Evolutionary conservation across 768 basidiomycete genomes (phyloP).

Genomic region (Russula olivacea): DNA sequence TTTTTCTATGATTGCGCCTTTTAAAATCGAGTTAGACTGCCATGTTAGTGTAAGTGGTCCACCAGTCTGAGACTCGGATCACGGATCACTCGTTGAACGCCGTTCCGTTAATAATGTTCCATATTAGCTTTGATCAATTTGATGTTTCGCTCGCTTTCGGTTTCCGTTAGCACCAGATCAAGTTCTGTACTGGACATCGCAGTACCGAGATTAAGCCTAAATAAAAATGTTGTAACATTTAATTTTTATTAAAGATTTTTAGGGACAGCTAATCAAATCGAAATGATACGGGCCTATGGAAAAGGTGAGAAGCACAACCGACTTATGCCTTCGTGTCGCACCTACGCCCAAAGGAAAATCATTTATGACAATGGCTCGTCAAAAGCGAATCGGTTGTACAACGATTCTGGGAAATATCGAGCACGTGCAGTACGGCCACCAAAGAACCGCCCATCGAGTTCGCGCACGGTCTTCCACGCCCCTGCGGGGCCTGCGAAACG

Average conservation of each 20-base stretch:
- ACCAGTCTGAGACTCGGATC: too few species aligned
- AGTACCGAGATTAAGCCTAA: too few species aligned
- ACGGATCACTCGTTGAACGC: too few species aligned
- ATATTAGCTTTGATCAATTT: not conserved
- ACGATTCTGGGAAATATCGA: slow-evolving; percentile 66
- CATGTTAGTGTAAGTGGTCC: too few species aligned
- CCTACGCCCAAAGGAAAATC: not conserved
- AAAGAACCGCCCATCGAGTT: slow-evolving; percentile 89
- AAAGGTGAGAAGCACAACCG: not conserved
- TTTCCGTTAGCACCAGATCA: too few species aligned
- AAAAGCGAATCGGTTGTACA: slow-evolving; percentile 47
- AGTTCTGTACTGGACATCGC: too few species aligned
- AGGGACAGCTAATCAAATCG: not conserved
- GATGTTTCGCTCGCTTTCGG: too few species aligned
- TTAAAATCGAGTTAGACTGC: too few species aligned
- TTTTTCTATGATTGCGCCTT: too few species aligned
- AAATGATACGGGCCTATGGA: not conserved
- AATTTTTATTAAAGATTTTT: not conserved
- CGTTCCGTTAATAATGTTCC: not conserved
- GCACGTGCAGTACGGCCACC: slow-evolving; percentile 81
- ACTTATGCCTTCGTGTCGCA: not conserved
- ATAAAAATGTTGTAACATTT: not conserved
- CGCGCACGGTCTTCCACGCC: slow-evolving; percentile 93
- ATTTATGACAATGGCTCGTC: slow-evolving; percentile 37
- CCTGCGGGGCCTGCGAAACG: slow-evolving; percentile 86